Conservation (phyloP, 129 eudicot genomes). For the Artemisia argyi region DNA sequence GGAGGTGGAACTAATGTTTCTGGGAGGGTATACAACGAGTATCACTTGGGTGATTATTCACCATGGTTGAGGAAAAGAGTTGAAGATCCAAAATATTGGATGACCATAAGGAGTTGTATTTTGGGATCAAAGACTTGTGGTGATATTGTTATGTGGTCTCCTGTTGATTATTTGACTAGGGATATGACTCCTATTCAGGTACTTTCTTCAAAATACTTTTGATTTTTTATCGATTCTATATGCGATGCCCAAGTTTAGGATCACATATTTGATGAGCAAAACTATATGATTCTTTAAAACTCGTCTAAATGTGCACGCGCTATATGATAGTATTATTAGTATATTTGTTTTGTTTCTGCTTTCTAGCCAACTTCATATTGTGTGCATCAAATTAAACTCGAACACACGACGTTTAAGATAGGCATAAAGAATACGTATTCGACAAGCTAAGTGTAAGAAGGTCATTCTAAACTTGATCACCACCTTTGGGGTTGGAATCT, state of each 20-base stretch:
- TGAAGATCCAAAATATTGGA: slow-evolving; percentile 58
- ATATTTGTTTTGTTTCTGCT: too few relatives aligned
- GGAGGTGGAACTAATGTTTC: slow-evolving; percentile 64
- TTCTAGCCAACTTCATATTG: too few relatives aligned
- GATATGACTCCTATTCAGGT: slow-evolving; percentile 93
- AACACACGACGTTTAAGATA: too few relatives aligned
- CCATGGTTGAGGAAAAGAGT: slow-evolving; percentile 77
- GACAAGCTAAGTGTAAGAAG: too few relatives aligned
- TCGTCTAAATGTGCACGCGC: background rate
- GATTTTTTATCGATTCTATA: background rate
- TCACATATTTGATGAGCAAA: background rate
- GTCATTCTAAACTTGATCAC: too few relatives aligned
- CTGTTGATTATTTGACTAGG: slow-evolving; percentile 61
- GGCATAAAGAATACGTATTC: too few relatives aligned
- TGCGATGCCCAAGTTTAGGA: background rate
- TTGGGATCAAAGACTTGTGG: slow-evolving; percentile 80
- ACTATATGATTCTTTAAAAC: too few relatives aligned
- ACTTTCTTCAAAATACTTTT: background rate
- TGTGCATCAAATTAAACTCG: too few relatives aligned
- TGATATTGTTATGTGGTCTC: slow-evolving; percentile 69
- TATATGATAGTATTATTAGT: too few relatives aligned
- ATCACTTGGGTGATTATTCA: slow-evolving; percentile 54
- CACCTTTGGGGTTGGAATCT: too few relatives aligned
- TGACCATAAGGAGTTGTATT: slow-evolving; percentile 57
- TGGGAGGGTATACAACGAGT: slow-evolving; percentile 71